A percentile compares a stretch with the other conserved stretches of the same genome.
Evolutionary conservation across 23 red algal species (phyloP).

Genomic region (Gracilaria domingensis): DNA sequence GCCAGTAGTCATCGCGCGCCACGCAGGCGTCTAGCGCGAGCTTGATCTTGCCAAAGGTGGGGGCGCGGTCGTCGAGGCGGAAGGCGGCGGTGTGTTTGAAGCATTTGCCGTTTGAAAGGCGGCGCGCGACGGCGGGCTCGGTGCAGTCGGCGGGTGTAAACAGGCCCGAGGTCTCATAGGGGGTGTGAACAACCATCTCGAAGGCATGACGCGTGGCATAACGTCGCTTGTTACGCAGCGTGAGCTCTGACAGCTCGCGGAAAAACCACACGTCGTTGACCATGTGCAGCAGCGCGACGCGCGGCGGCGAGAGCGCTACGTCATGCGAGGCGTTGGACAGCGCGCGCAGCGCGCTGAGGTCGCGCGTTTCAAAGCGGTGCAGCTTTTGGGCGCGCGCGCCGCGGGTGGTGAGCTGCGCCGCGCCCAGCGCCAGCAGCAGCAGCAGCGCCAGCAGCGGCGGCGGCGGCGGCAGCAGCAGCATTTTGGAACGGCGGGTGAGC

Average conservation of each 20-base stretch:
- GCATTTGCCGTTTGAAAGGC: constrained; percentile 34
- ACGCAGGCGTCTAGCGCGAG: constrained; percentile 85
- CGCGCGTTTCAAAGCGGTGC: not conserved
- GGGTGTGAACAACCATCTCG: constrained; percentile 82
- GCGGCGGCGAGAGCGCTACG: constrained; percentile 40
- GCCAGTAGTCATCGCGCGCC: constrained; percentile 80
- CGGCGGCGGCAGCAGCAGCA: not conserved
- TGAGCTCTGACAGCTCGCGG: constrained; percentile 65
- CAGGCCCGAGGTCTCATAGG: constrained; percentile 76
- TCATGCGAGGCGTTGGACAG: constrained; percentile 29
- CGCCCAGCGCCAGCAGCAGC: not conserved
- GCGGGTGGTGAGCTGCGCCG: not conserved
- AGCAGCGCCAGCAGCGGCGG: not conserved
- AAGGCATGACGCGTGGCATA: constrained; percentile 83
- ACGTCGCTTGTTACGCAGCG: constrained; percentile 80
- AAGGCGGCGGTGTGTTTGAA: constrained; percentile 47
- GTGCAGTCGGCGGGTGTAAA: constrained; percentile 43
- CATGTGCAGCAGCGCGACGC: constrained; percentile 84
- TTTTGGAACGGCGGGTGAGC: not conserved
- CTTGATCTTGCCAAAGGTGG: constrained; percentile 97
- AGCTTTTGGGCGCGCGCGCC: not conserved
- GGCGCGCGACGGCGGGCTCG: constrained; percentile 19
- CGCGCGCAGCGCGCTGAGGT: constrained; percentile 1
- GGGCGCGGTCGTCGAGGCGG: constrained; percentile 66
- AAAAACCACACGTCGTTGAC: constrained; percentile 86